Base-by-base conservation (phyloP, 371 early-diverging fungal genomes). In the Mucor plumbeus region DNA sequence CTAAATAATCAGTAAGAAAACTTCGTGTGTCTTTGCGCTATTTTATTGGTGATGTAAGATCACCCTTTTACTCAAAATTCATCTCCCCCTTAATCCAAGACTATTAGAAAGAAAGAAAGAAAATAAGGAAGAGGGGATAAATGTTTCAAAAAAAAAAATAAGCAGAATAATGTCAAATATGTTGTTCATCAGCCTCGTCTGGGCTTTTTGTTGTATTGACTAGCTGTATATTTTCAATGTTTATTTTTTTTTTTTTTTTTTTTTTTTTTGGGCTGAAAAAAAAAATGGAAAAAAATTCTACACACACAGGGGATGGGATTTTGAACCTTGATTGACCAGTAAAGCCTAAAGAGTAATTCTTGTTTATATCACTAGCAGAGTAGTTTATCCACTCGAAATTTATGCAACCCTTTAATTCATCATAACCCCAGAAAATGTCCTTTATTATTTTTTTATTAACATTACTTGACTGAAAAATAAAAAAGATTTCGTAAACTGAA, bases 341-440 rank as follows among this genome's bases (percentile, higher is more conserved):
- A 50, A 50, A 50, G 10, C 50, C 21, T 26, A 8, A 50, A 26
- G 13, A 19, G 17, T 44, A 44, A 44, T 44, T 44, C 44, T 50
- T 19, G 21, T 10, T 50, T 26, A 26, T 7, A 7, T 38, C 5
- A 38, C 38, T 19, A n/a, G 26, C 26, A 26, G 26, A 50, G 50
- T 19, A 26, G 26, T 13, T 50, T 50, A 21, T 21, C 26, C 50
- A 50, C 50, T 50, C 26, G 26, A 50, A 50, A 50, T 50, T 50
- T 50, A 50, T 50, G 50, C 50, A 50, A 50, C 50, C 50, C 50
- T 50, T 50, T 50, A 50, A 50, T 50, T 26, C 26, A 26, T 50
- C 21, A 26, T 26, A 50, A 13, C 50, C 50, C 50, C 50, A 50
- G 50, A 50, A 50, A 50, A 50, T 50, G 50, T 10, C 26, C 50